Conservation (phyloP, 306 rosid genomes). For the Bauhinia variegata region DNA sequence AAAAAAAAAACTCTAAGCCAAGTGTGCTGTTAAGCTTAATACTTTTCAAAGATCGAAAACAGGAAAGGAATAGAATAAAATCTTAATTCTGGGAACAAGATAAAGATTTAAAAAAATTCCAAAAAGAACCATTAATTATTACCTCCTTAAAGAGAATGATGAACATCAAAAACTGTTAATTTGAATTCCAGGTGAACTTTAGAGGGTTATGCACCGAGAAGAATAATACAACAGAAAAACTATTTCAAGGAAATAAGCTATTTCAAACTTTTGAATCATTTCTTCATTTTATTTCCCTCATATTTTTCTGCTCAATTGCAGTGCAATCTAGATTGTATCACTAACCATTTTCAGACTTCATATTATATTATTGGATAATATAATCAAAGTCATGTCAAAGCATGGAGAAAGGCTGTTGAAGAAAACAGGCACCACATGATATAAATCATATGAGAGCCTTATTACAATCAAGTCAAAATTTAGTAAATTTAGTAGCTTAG, state of each 20-base stretch:
- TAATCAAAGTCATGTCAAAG: too few species aligned
- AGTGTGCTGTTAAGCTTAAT: too few species aligned
- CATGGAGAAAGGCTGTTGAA: too few species aligned
- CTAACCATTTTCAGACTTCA: neutral
- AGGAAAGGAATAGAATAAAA: neutral
- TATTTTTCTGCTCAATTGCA: neutral
- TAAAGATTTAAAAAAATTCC: neutral
- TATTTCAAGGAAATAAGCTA: slow-evolving; percentile 10
- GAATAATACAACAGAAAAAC: slow-evolving; percentile 14
- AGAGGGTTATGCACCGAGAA: slow-evolving; percentile 27
- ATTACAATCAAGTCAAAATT: neutral
- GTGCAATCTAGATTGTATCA: neutral
- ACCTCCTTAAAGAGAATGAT: slow-evolving; percentile 14
- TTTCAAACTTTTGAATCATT: neutral
- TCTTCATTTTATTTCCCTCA: slow-evolving; percentile 24
- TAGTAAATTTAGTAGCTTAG: neutral
- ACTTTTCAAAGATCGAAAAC: too few species aligned
- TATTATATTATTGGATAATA: neutral
- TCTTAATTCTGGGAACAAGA: slow-evolving; percentile 2
- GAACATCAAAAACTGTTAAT: neutral
- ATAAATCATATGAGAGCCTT: slow-evolving; percentile 2
- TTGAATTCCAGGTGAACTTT: slow-evolving; percentile 20
- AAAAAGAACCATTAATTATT: neutral
- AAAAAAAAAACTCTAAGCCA: too few species aligned
- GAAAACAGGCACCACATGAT: neutral